Conservation (phyloP, 768 basidiomycete genomes). For the Lentinula boryana region DNA sequence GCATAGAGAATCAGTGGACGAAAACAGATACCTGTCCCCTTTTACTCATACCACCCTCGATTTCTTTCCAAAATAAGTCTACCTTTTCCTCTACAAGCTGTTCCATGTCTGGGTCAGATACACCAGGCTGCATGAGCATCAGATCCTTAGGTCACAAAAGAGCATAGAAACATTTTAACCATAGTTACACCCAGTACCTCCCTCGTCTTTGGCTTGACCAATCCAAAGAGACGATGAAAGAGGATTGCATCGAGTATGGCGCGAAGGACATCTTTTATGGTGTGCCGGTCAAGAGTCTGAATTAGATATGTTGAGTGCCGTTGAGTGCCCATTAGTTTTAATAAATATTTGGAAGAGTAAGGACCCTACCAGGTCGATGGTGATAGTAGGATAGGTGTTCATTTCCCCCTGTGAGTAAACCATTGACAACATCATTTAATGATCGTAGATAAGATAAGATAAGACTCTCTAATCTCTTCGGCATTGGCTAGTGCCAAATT, state of each 20-base stretch:
- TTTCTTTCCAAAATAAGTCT: conserved; percentile 70
- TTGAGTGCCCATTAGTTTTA: neutral
- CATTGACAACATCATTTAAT: neutral
- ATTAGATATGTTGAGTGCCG: no score
- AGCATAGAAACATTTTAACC: conserved; percentile 30
- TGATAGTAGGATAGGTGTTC: conserved; percentile 5
- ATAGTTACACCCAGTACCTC: conserved; percentile 84
- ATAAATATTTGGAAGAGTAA: neutral
- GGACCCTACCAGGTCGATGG: conserved; percentile 1
- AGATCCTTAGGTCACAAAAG: neutral
- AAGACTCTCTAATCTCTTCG: neutral
- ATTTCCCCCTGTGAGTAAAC: neutral
- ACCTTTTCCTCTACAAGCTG: conserved; percentile 71
- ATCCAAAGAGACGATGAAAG: conserved; percentile 80
- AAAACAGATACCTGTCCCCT: conserved; percentile 54
- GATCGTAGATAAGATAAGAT: neutral
- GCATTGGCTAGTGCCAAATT: no score
- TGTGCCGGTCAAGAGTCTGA: conserved; percentile 1
- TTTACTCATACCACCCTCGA: conserved; percentile 59
- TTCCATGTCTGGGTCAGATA: conserved; percentile 69
- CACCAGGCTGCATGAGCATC: conserved; percentile 53
- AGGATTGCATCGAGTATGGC: conserved; percentile 69
- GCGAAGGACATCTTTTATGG: neutral
- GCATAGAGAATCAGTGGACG: neutral
- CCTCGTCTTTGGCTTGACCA: conserved; percentile 67